Evolutionary conservation across 306 rosid genomes (phyloP).

Genomic region (Alnus glutinosa): DNA sequence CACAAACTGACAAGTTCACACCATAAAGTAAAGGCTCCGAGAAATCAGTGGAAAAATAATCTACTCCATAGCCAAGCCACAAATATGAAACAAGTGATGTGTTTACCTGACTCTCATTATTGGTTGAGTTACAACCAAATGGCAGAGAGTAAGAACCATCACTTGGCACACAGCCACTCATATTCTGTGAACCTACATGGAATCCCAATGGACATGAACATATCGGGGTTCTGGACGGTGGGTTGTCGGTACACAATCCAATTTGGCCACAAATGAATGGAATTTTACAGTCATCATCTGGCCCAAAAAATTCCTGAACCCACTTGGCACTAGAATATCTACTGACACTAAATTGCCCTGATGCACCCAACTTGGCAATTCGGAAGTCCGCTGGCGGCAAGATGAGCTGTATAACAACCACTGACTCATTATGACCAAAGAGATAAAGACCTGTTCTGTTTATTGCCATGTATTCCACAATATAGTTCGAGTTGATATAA

Average conservation of each 20-base stretch:
- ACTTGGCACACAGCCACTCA: conserved; percentile 60
- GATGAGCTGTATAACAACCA: conserved; percentile 44
- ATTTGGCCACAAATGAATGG: conserved; percentile 69
- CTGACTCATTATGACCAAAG: conserved; percentile 51
- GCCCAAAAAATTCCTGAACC: conserved; percentile 66
- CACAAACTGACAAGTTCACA: conserved; percentile 54
- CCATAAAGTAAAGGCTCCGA: conserved; percentile 43
- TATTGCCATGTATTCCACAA: conserved; percentile 57
- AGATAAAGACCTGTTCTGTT: conserved; percentile 62
- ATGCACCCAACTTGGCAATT: conserved; percentile 55
- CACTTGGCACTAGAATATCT: conserved; percentile 51
- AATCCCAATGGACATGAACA: conserved; percentile 82
- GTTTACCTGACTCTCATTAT: conserved; percentile 26
- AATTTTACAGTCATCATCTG: conserved; percentile 54
- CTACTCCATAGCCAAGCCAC: conserved; percentile 49
- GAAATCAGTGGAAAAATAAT: conserved; percentile 55
- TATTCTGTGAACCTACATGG: conserved; percentile 39
- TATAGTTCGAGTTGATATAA: conserved; percentile 36
- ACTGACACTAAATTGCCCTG: conserved; percentile 56
- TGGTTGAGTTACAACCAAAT: conserved; percentile 47
- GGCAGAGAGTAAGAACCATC: conserved; percentile 57
- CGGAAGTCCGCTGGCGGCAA: conserved; percentile 52
- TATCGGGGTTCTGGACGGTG: conserved; percentile 40
- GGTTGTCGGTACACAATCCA: conserved; percentile 54
- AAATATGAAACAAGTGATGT: conserved; percentile 55